Evolutionary conservation across 306 rosid species (phyloP).

Genomic region (Macrotyloma uniflorum): DNA sequence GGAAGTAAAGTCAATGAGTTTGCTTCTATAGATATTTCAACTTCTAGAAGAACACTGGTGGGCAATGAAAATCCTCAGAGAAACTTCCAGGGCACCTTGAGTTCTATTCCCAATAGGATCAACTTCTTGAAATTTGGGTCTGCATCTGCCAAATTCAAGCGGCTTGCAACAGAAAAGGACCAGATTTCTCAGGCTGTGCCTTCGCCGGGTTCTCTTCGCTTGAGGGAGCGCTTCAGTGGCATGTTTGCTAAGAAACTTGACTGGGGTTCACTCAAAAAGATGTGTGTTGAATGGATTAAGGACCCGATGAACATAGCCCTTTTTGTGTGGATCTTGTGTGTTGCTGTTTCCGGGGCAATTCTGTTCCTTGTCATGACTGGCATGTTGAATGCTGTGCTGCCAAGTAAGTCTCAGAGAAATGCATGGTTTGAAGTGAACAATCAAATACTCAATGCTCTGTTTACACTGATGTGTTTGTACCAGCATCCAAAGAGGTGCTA

Average conservation of each 20-base stretch:
- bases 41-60: slow-evolving; percentile 53
- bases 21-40: slow-evolving; percentile 52
- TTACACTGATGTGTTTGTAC: slow-evolving; percentile 90
- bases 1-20: slow-evolving; percentile 45
- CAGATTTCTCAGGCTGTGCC: slow-evolving; percentile 63
- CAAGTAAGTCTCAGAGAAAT: slow-evolving; percentile 68
- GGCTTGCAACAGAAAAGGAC: slow-evolving; percentile 59
- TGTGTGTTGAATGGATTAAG: slow-evolving; percentile 73
- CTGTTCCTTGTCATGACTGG: slow-evolving; percentile 97
- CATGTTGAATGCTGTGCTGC: slow-evolving; percentile 72
- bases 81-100: slow-evolving; percentile 40
- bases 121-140: slow-evolving; percentile 71
- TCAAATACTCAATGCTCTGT: slow-evolving; percentile 93
- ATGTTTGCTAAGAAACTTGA: slow-evolving; percentile 71
- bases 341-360: slow-evolving; percentile 91
- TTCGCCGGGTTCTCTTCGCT: slow-evolving; percentile 50
- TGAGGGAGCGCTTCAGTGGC: slow-evolving; percentile 61
- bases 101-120: slow-evolving; percentile 48
- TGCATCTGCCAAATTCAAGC: slow-evolving; percentile 73
- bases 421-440: slow-evolving; percentile 94
- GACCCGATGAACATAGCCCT: slow-evolving; percentile 94
- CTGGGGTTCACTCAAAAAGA: slow-evolving; percentile 67
- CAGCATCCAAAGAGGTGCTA: slow-evolving; percentile 80
- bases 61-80: slow-evolving; percentile 49
- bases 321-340: slow-evolving; percentile 71